Evolutionary conservation across 1,139 yeast species (phyloP).

Genomic region (Pichia sp.): DNA sequence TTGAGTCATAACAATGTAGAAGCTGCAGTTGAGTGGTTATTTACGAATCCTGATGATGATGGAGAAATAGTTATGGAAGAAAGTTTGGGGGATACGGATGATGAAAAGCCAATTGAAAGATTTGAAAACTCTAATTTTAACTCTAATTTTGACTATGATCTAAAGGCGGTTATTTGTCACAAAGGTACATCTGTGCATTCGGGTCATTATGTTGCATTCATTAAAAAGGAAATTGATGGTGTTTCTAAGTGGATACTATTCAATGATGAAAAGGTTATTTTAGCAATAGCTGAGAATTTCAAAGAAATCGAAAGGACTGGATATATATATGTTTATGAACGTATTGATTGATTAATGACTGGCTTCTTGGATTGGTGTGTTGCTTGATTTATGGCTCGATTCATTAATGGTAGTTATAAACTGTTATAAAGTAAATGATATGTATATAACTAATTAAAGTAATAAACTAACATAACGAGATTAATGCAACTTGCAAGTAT

Average conservation of each 20-base stretch:
- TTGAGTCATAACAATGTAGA: constrained; percentile 56
- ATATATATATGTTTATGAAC: constrained; percentile 49
- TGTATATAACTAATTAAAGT: background rate
- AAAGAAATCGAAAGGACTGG: constrained; percentile 59
- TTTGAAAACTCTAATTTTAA: constrained; percentile 15
- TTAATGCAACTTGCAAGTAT: background rate
- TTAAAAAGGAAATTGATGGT: constrained; percentile 41
- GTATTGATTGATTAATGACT: background rate
- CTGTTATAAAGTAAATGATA: background rate
- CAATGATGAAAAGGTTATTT: constrained; percentile 90
- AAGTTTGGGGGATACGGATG: constrained; percentile 13
- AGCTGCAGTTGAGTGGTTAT: constrained; percentile 86
- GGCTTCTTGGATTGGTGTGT: background rate
- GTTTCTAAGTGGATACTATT: constrained; percentile 69
- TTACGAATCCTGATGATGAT: constrained; percentile 65
- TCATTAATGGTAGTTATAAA: background rate
- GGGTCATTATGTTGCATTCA: constrained; percentile 90
- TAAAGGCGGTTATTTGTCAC: constrained; percentile 80
- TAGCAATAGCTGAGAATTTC: constrained; percentile 52
- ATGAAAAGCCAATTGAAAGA: constrained; percentile 19
- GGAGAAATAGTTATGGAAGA: constrained; percentile 32
- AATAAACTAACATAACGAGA: background rate
- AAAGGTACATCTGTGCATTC: constrained; percentile 93
- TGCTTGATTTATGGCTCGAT: background rate
- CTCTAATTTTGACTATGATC: constrained; percentile 34